Evolutionary conservation across 176 grass and related monocot species (phyloP).

Genomic region (Aegilops bicornis): DNA sequence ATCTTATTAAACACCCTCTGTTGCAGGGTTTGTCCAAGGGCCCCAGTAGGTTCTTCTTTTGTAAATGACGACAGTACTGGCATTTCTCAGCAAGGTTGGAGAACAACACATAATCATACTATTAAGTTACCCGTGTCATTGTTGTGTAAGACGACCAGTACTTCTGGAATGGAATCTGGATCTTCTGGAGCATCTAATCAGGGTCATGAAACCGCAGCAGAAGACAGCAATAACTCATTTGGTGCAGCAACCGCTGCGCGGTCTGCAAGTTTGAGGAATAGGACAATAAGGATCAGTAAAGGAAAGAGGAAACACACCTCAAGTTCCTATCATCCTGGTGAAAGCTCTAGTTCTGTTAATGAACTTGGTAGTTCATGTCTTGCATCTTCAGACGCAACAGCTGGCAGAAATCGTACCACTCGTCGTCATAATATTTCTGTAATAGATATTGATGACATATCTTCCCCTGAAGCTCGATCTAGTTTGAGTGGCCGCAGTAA

Average conservation of each 20-base stretch:
- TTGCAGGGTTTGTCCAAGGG: constrained; percentile 35
- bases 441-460: constrained; percentile 58
- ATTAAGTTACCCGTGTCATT: constrained; percentile 21
- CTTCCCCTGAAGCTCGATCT: constrained; percentile 39
- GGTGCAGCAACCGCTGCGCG: not conserved
- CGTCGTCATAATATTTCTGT: constrained; percentile 40
- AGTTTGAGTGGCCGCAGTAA: constrained; percentile 6
- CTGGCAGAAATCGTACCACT: constrained; percentile 32
- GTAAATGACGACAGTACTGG: constrained; percentile 2
- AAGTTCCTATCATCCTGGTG: constrained; percentile 26
- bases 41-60: constrained; percentile 18
- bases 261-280: constrained; percentile 14
- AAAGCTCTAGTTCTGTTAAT: constrained; percentile 42
- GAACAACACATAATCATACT: constrained; percentile 42
- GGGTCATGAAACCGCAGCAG: constrained; percentile 7
- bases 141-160: not conserved
- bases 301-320: constrained; percentile 46
- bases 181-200: constrained; percentile 28
- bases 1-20: not conserved
- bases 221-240: constrained; percentile 5
- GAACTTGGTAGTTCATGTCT: constrained; percentile 32
- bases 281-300: constrained; percentile 25
- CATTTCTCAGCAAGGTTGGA: constrained; percentile 38
- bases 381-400: constrained; percentile 33
- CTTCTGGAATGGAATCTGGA: constrained; percentile 13